Evolutionary conservation across 2,329 filamentous ascomycete species (phyloP).

Genomic region (Alternaria tenuissima): DNA sequence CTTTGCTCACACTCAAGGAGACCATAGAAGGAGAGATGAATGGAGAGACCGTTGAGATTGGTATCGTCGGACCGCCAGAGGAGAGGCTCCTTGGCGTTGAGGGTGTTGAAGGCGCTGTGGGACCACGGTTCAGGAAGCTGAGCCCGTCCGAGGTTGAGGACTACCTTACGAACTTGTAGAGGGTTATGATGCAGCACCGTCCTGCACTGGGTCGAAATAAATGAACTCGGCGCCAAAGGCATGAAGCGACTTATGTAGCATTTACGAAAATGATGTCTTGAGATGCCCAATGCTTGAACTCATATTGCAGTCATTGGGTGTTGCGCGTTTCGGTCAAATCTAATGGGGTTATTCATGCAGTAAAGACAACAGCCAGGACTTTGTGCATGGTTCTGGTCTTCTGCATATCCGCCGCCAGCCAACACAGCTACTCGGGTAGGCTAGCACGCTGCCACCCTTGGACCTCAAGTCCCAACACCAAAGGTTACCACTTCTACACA

Average conservation of each 20-base stretch:
- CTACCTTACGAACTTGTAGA: slow-evolving; percentile 96
- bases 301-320: neutral
- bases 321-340: neutral
- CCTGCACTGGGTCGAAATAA: neutral
- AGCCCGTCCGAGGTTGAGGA: slow-evolving; percentile 99
- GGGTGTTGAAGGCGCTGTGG: slow-evolving; percentile 83
- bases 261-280: slow-evolving; percentile 35
- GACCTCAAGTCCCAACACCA: neutral
- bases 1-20: slow-evolving; percentile 95
- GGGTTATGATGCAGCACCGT: slow-evolving; percentile 1
- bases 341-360: neutral
- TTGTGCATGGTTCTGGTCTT: neutral
- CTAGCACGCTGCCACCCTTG: neutral
- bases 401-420: slow-evolving; percentile 1
- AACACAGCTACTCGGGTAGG: slow-evolving; percentile 7
- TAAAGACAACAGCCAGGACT: neutral
- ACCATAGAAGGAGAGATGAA: slow-evolving; percentile 99
- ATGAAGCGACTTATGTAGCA: slow-evolving; percentile 32
- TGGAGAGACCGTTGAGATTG: slow-evolving; percentile 97
- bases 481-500: neutral
- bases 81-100: slow-evolving; percentile 92
- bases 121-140: slow-evolving; percentile 91
- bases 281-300: slow-evolving; percentile 1
- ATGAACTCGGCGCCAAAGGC: slow-evolving; percentile 12
- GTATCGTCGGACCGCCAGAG: slow-evolving; percentile 93